A percentile compares a stretch with the other conserved stretches of the same genome.
Evolutionary conservation across 345 rosid species (phyloP).

Genomic region (Eucalyptus cladocalyx): DNA sequence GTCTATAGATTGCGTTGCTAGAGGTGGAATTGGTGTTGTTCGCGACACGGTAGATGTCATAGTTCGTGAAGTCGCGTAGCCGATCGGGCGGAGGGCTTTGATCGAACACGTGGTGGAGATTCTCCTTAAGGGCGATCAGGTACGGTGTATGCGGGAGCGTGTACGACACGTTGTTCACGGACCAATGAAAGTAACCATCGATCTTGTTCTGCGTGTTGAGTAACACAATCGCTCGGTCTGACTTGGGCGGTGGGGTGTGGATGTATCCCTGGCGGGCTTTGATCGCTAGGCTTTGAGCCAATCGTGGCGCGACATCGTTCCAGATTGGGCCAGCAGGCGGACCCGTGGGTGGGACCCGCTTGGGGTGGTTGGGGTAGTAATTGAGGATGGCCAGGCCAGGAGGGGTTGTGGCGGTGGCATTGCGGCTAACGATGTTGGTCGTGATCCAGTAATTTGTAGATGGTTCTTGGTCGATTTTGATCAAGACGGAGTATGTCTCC

Average conservation of each 20-base stretch:
- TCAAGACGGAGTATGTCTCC: constrained; percentile 65
- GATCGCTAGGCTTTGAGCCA: constrained; percentile 39
- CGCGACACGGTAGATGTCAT: background rate
- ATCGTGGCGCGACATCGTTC: constrained; percentile 22
- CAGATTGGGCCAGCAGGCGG: constrained; percentile 36
- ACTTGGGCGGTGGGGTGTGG: constrained; percentile 19
- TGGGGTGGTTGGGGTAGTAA: constrained; percentile 54
- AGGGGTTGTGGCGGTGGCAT: constrained; percentile 11
- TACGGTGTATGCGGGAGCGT: constrained; percentile 50
- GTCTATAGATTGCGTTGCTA: constrained; percentile 25
- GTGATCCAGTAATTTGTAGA: constrained; percentile 60
- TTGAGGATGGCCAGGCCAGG: constrained; percentile 35
- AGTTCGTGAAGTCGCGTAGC: constrained; percentile 2
- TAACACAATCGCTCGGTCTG: constrained; percentile 38
- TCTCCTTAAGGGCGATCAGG: constrained; percentile 43
- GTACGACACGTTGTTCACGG: constrained; percentile 59
- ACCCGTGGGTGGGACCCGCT: constrained; percentile 21
- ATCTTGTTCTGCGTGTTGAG: constrained; percentile 55
- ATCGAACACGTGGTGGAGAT: constrained; percentile 16
- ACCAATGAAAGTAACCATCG: constrained; percentile 30
- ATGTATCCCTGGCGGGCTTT: constrained; percentile 30
- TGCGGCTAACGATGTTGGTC: constrained; percentile 46
- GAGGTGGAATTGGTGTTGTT: constrained; percentile 23
- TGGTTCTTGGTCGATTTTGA: constrained; percentile 45
- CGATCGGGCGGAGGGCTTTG: constrained; percentile 36